Evolutionary conservation across 331 rosid genomes (phyloP).

Genomic region (Saraca asoca): DNA sequence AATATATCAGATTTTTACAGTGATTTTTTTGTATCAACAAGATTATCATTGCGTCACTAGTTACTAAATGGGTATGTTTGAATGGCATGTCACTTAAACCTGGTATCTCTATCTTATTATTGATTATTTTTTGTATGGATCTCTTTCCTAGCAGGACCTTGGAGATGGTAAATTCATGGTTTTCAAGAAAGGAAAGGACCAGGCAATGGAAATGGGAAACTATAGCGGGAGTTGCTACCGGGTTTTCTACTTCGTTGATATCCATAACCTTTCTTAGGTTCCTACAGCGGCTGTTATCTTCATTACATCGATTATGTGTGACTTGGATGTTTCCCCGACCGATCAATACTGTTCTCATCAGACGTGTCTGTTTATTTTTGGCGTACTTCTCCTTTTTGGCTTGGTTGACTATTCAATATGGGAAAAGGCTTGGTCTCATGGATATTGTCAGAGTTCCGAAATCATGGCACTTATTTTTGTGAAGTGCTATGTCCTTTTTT

Average conservation of each 20-base stretch:
- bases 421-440: constrained; percentile 62
- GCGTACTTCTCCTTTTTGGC: constrained; percentile 62
- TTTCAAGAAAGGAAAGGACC: constrained; percentile 39
- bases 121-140: constrained; percentile 31
- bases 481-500: constrained; percentile 29
- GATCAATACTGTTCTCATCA: constrained; percentile 34
- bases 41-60: neutral
- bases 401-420: constrained; percentile 66
- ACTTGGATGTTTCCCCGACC: constrained; percentile 34
- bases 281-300: constrained; percentile 48
- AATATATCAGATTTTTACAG: neutral
- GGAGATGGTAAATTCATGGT: constrained; percentile 61
- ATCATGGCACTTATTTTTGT: constrained; percentile 39
- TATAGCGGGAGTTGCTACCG: constrained; percentile 58
- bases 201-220: constrained; percentile 73
- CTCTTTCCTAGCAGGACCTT: constrained; percentile 54
- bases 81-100: constrained; percentile 21
- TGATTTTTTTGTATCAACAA: neutral
- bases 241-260: constrained; percentile 74
- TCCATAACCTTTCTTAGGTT: constrained; percentile 51
- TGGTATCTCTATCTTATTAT: constrained; percentile 14
- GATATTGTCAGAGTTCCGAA: constrained; percentile 49
- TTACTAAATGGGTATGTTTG: neutral
- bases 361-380: constrained; percentile 58
- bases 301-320: constrained; percentile 37